phyloP scores from a whole-genome alignment of 2,329 filamentous ascomycete species.

The Samsoniella hepiali region DNA sequence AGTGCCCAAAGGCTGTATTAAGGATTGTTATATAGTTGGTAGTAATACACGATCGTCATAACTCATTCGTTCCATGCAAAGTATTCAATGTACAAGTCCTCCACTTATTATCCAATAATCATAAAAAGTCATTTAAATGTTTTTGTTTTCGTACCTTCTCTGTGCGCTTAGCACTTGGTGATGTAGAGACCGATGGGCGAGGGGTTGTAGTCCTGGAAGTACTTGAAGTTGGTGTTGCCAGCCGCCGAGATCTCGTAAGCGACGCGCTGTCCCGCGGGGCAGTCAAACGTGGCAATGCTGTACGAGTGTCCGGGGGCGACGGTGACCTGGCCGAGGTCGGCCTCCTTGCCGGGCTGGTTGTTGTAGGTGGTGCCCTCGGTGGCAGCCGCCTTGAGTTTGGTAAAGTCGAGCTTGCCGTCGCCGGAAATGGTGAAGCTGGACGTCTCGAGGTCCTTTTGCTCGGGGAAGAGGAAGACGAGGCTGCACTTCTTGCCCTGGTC shows the following conservation, averaged over 20 bases:
- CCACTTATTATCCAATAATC: constrained; percentile 2
- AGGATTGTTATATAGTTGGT: constrained; percentile 18
- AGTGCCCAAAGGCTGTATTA: constrained; percentile 14
- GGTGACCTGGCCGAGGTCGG: constrained; percentile 41
- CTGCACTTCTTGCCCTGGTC: constrained; percentile 58
- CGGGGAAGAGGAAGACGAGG: constrained; percentile 63
- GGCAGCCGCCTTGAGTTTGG: constrained; percentile 45
- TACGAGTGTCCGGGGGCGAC: constrained; percentile 54
- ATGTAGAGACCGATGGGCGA: constrained; percentile 42
- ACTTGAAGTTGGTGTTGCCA: constrained; percentile 52
- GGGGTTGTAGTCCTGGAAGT: constrained; percentile 62
- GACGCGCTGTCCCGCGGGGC: constrained; percentile 51
- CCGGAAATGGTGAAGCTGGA: constrained; percentile 49
- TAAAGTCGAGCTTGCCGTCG: constrained; percentile 51
- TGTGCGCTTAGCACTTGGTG: constrained; percentile 29
- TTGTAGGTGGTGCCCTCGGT: constrained; percentile 49
- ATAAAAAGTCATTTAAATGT: constrained; percentile 1
- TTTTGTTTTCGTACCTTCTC: constrained; percentile 9
- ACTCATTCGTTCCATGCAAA: constrained; percentile 11
- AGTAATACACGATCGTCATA: constrained; percentile 10
- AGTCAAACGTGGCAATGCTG: constrained; percentile 50
- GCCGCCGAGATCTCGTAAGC: constrained; percentile 48
- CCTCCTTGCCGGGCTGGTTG: constrained; percentile 45
- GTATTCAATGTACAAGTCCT: constrained; percentile 1
- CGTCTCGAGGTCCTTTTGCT: constrained; percentile 52